These are phyloP conservation scores for Bryopsis sp. DNA, from an alignment of 139 green algal genomes.

Conservation along the genomic window DNA sequence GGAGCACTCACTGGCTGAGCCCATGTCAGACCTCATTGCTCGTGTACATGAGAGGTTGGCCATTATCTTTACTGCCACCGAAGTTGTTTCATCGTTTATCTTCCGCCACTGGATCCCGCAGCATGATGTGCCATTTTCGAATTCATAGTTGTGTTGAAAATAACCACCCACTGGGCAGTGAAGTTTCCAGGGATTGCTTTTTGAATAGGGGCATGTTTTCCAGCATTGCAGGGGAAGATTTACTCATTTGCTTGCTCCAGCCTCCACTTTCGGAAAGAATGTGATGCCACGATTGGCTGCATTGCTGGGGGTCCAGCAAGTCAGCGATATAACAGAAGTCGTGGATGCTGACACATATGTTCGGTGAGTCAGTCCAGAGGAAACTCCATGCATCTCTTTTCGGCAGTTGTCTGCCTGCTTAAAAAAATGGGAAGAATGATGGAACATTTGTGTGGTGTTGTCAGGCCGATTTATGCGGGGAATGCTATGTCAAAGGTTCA, in stretches of 20 bases:
- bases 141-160: neutral
- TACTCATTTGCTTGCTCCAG: conserved; percentile 58
- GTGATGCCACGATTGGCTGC: conserved; percentile 77
- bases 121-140: neutral
- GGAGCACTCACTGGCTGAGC: conserved; percentile 56
- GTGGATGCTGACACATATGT: conserved; percentile 18
- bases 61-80: too few species aligned
- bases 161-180: neutral
- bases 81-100: neutral
- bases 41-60: conserved; percentile 34
- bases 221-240: conserved; percentile 38
- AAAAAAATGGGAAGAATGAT: too few species aligned
- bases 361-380: too few species aligned
- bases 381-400: neutral
- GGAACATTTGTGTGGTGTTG: too few species aligned
- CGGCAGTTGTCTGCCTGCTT: neutral
- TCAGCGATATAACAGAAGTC: conserved; percentile 65
- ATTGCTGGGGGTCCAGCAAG: conserved; percentile 59
- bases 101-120: neutral
- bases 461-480: conserved; percentile 81
- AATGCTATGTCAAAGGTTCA: conserved; percentile 76
- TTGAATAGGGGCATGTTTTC: neutral
- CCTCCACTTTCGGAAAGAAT: conserved; percentile 67
- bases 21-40: conserved; percentile 29
- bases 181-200: neutral